Percentiles rank a stretch among this genome's conserved stretches.
Evolutionary conservation across 352 stramenopile species (phyloP).

Genomic region (Phytophthora sansomeana): DNA sequence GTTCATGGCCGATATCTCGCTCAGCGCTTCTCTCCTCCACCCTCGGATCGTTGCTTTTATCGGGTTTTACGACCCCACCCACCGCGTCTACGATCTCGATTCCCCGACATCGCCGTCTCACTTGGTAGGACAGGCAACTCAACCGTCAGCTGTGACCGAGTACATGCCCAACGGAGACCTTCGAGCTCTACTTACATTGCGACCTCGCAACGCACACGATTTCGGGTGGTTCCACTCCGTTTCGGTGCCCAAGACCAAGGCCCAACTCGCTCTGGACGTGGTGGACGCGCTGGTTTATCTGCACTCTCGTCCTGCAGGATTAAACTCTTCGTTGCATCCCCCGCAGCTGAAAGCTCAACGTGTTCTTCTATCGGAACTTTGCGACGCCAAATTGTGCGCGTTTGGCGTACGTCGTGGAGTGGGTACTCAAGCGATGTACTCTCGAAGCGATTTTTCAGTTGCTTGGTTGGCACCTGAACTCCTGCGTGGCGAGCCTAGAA

Average conservation of each 20-base stretch:
- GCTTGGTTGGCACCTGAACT: conserved; percentile 68
- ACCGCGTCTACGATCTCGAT: conserved; percentile 33
- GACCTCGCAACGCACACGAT: conserved; percentile 33
- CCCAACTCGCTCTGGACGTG: conserved; percentile 53
- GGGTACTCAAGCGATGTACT: conserved; percentile 14
- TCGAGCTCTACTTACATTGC: conserved; percentile 39
- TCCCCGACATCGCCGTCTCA: conserved; percentile 28
- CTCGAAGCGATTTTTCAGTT: conserved; percentile 37
- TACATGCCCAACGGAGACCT: conserved; percentile 57
- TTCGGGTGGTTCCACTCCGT: conserved; percentile 48
- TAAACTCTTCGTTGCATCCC: conserved; percentile 30
- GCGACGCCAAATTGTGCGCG: conserved; percentile 59
- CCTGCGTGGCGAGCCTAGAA: conserved; percentile 42
- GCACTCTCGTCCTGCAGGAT: conserved; percentile 40
- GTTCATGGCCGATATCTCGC: conserved; percentile 49
- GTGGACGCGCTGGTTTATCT: conserved; percentile 61
- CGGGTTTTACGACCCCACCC: conserved; percentile 40
- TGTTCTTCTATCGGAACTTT: conserved; percentile 52
- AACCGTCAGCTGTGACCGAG: conserved; percentile 52
- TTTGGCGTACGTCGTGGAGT: conserved; percentile 47
- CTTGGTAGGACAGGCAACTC: conserved; percentile 12
- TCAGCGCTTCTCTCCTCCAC: conserved; percentile 39
- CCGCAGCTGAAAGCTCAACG: conserved; percentile 52
- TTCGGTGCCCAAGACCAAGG: conserved; percentile 37
- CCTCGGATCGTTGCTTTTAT: conserved; percentile 49